Evolutionary conservation across 495 filamentous ascomycete genomes (phyloP), one percentile per base, ranked within the genome.

Genomic region (Podospora fimiseda): DNA sequence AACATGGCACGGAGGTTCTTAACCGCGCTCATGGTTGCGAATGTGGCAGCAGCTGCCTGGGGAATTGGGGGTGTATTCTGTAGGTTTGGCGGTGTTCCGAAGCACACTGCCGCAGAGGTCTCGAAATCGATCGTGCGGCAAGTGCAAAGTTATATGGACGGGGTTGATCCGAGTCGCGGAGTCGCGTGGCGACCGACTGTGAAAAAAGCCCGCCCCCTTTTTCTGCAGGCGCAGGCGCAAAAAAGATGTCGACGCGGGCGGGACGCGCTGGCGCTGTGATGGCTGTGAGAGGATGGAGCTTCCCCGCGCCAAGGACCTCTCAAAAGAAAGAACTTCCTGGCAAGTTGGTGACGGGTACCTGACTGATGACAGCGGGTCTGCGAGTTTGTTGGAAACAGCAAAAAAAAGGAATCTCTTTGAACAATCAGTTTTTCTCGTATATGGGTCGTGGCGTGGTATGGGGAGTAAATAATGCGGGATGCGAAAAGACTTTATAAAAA

Each of bases 1-100:
- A 96, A 96, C 77, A 88, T 89, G 60, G 90, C 90, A 51, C 89
- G 81, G 53, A 96, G 80, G 72, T 86, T 89, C 66, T 65, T 77
- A 56, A 77, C 75, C 52, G 66, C 67, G 55, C 73, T 75, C 74
- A 76, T 78, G 60, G 59, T 60, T 58, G 66, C 60, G 56, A 53
- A 20, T 49, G 40, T 16, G 48, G 19, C 14, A 41, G 54, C 37
- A 51, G 27, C 33, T 44, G 37, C 55, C 51, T 11, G 5, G 27
- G 27, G 27, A 33, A 33, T 33, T 6, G 27, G 5, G 6, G 11
- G 11, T 5, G 27, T 33, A 33, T 5, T 5, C 27, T 5, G 27
- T 11, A 11, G 27, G 6, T 5, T 33, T 33, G 27, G 27, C 27
- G 27, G 27, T 33, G 27, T 33, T 11, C 27, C 6, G 11, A 33